phyloP scores from a whole-genome alignment of 1,284 basidiomycete genomes.

The Cystobasidium sp. region DNA sequence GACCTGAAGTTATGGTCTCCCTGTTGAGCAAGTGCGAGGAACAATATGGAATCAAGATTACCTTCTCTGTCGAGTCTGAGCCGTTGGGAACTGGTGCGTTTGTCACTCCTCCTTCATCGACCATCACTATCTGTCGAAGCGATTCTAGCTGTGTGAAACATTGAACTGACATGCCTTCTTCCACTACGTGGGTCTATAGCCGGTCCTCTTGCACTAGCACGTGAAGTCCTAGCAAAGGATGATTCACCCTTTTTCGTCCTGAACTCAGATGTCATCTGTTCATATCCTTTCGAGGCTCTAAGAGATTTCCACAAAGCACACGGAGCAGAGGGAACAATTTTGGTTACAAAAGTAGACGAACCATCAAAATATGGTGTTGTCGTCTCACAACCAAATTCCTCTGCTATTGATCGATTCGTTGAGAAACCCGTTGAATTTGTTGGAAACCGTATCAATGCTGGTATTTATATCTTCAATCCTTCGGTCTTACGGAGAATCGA shows the following conservation, averaged over 20 bases:
- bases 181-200: constrained; percentile 53
- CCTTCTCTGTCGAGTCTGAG: constrained; percentile 63
- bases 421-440: constrained; percentile 64
- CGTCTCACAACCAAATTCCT: constrained; percentile 60
- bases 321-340: constrained; percentile 63
- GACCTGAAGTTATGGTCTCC: constrained; percentile 63
- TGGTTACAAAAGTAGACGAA: constrained; percentile 65
- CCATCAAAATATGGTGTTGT: constrained; percentile 64
- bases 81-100: constrained; percentile 62
- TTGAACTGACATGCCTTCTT: neutral
- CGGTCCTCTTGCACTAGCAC: constrained; percentile 62
- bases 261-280: constrained; percentile 64
- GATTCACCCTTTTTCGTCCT: constrained; percentile 64
- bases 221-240: constrained; percentile 63
- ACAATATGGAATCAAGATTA: constrained; percentile 63
- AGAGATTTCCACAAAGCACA: constrained; percentile 63
- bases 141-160: neutral
- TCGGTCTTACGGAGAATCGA: constrained; percentile 62
- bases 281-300: constrained; percentile 63
- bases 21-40: constrained; percentile 63
- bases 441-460: constrained; percentile 64
- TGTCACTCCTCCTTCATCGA: neutral
- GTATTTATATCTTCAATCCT: constrained; percentile 65
- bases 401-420: constrained; percentile 63
- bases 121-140: no score